These are phyloP conservation scores for Ostreobium quekettii DNA, from an alignment of 139 green algal genomes.

Conservation along the genomic window DNA sequence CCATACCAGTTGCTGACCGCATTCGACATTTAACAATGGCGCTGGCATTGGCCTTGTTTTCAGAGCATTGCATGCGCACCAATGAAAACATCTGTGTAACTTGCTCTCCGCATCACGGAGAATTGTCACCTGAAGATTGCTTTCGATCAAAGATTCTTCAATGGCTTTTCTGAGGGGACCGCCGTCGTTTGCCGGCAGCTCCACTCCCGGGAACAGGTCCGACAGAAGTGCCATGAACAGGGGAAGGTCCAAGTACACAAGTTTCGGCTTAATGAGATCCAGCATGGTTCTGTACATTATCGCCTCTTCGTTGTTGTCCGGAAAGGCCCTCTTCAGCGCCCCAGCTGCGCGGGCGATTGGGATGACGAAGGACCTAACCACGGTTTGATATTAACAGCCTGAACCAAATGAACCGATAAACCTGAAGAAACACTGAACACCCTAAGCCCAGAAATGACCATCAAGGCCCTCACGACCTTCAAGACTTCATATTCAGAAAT, in stretches of 20 bases:
- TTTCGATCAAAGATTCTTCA: conserved; percentile 53
- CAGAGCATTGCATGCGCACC: too few relatives aligned
- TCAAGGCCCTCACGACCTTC: too few relatives aligned
- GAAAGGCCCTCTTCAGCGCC: conserved; percentile 61
- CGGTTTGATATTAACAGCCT: too few relatives aligned
- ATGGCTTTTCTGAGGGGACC: conserved; percentile 50
- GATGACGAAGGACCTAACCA: conserved; percentile 79
- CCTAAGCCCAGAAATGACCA: too few relatives aligned
- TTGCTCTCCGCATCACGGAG: too few relatives aligned
- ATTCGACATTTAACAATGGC: too few relatives aligned
- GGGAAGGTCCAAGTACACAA: conserved; percentile 75
- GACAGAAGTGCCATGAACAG: conserved; percentile 74
- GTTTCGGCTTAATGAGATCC: conserved; percentile 78
- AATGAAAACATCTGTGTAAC: too few relatives aligned
- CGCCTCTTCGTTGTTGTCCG: conserved; percentile 66
- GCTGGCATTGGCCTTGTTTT: too few relatives aligned
- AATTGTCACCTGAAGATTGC: conserved; percentile 54
- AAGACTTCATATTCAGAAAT: too few relatives aligned
- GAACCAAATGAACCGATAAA: too few relatives aligned
- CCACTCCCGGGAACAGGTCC: conserved; percentile 77
- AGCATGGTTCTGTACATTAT: conserved; percentile 76
- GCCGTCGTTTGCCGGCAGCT: conserved; percentile 51
- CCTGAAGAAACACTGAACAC: too few relatives aligned
- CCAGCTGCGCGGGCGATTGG: conserved; percentile 70
- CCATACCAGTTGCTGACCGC: too few relatives aligned